Evolutionary conservation across 2,329 filamentous ascomycete genomes (phyloP).

Genomic region (Pseudocercospora crystallina): DNA sequence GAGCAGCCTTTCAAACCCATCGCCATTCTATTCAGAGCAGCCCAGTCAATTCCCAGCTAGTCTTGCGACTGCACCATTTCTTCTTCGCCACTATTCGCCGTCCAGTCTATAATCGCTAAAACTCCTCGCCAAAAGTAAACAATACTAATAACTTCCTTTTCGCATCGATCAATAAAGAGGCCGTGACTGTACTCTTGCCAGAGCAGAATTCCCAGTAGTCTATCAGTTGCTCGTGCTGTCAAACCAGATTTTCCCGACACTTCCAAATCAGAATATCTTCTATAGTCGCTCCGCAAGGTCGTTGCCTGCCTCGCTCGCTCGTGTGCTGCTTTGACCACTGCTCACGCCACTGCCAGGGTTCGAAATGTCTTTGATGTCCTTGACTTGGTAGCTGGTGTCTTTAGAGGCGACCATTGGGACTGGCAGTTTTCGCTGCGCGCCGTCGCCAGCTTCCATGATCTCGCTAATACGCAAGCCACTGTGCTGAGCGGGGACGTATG

Average conservation of each 20-base stretch:
- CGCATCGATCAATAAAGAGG: neutral
- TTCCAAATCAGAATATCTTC: no score
- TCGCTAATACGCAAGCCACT: constrained; percentile 81
- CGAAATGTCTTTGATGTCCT: constrained; percentile 63
- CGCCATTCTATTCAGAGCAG: constrained; percentile 16
- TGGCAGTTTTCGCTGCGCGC: constrained; percentile 84
- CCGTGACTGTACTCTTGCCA: constrained; percentile 1
- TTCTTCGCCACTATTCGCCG: constrained; percentile 21
- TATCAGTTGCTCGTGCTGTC: constrained; percentile 10
- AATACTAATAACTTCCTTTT: constrained; percentile 3
- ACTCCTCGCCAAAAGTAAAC: constrained; percentile 25
- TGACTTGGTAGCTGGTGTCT: constrained; percentile 52
- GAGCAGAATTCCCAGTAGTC: constrained; percentile 1
- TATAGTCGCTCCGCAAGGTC: constrained; percentile 32
- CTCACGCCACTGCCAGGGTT: constrained; percentile 68
- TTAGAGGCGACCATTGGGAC: constrained; percentile 74
- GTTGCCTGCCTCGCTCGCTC: constrained; percentile 34
- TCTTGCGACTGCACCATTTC: constrained; percentile 25
- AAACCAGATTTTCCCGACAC: neutral
- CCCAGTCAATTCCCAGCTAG: constrained; percentile 15
- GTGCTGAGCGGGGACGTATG: constrained; percentile 56
- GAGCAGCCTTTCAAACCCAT: constrained; percentile 7
- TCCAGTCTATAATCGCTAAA: constrained; percentile 30
- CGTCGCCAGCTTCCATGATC: constrained; percentile 87
- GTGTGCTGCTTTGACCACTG: constrained; percentile 51